Percentiles rank a stretch among this genome's conserved stretches.
Evolutionary conservation across 2,329 filamentous ascomycete genomes (phyloP).

Genomic region (Fusarium humuli): DNA sequence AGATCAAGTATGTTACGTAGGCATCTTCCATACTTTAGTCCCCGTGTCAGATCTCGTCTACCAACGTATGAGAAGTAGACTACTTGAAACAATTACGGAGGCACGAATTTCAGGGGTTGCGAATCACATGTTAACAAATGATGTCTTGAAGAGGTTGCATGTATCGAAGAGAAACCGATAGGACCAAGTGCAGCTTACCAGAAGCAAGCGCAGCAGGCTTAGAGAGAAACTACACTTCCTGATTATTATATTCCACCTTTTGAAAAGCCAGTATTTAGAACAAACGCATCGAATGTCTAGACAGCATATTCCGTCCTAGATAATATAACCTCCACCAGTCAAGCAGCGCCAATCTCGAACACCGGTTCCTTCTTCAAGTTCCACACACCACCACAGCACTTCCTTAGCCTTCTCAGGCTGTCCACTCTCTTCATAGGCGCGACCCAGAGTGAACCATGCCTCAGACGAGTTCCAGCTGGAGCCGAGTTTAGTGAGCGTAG

Average conservation of each 20-base stretch:
- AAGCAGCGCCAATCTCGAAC: constrained; percentile 83
- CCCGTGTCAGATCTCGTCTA: background rate
- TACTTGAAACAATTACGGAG: background rate
- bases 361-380: constrained; percentile 86
- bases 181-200: background rate
- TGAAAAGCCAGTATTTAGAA: constrained; percentile 3
- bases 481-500: constrained; percentile 85
- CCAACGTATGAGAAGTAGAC: background rate
- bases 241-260: constrained; percentile 11
- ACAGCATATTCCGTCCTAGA: constrained; percentile 39
- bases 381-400: constrained; percentile 97
- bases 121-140: background rate
- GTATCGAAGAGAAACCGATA: constrained; percentile 14
- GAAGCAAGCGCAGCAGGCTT: background rate
- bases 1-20: background rate
- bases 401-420: constrained; percentile 90
- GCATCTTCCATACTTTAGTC: background rate
- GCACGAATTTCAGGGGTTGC: no score
- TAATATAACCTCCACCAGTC: constrained; percentile 73
- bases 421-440: constrained; percentile 88
- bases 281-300: background rate
- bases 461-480: constrained; percentile 91
- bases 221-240: background rate
- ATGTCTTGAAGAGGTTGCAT: background rate
- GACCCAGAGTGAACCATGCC: constrained; percentile 89